A percentile compares a stretch with the other conserved stretches of the same genome.
These are phyloP conservation scores for Eremomyces bilateralis DNA, from an alignment of 495 filamentous ascomycete species.

Conservation along the genomic window DNA sequence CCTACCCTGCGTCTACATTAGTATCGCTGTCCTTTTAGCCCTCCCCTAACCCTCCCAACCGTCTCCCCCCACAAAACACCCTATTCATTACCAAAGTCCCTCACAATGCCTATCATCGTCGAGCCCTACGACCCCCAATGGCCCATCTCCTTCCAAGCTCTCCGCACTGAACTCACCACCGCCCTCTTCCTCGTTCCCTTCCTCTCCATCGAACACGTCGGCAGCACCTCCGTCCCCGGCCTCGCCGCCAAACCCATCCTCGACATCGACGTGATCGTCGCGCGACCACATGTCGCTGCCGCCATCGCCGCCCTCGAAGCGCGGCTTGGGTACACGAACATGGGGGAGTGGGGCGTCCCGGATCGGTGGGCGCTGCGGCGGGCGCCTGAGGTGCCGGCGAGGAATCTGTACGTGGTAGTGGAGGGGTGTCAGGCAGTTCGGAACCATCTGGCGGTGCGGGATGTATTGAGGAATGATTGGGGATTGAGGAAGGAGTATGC, in stretches of 20 bases:
- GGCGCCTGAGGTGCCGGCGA: constrained; percentile 3
- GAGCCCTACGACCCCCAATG: constrained; percentile 12
- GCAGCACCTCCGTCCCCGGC: constrained; percentile 15
- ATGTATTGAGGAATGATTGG: constrained; percentile 6
- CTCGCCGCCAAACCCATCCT: constrained; percentile 16
- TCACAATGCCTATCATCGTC: constrained; percentile 12
- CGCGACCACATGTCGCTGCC: background rate
- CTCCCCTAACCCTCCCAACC: too few relatives aligned
- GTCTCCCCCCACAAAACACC: too few relatives aligned
- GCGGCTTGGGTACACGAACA: constrained; percentile 2
- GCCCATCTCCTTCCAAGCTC: constrained; percentile 8
- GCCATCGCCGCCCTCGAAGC: constrained; percentile 6
- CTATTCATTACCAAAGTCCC: constrained; percentile 1
- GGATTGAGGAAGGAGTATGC: constrained; percentile 11
- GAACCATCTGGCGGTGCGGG: constrained; percentile 10
- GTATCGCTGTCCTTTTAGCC: too few relatives aligned
- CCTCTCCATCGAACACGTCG: constrained; percentile 15
- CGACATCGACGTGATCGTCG: constrained; percentile 15
- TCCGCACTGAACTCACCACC: constrained; percentile 5
- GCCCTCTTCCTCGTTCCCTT: constrained; percentile 2
- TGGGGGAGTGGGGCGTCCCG: constrained; percentile 8
- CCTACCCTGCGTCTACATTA: too few relatives aligned
- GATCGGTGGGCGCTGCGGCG: constrained; percentile 8
- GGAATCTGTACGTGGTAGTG: constrained; percentile 11
- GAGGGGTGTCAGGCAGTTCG: constrained; percentile 6